Evolutionary conservation across 2,329 filamentous ascomycete genomes (phyloP), one percentile per base, ranked within the genome.

Genomic region (Penicillium sp.): DNA sequence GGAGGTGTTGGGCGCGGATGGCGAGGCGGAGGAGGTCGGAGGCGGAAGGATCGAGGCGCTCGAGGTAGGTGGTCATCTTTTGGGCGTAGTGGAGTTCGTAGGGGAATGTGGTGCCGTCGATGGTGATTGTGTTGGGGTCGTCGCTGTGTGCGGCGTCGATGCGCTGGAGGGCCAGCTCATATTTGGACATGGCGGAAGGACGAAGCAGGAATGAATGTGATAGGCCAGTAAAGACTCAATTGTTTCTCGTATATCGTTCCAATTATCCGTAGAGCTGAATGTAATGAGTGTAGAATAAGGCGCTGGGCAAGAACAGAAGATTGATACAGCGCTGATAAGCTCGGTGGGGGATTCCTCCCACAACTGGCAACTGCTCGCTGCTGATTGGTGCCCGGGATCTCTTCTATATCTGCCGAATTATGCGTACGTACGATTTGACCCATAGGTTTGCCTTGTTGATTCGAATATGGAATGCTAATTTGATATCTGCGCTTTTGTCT

Each of bases 31-130:
- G 82, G 26, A 85, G 77, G 1, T 88, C 87, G 1, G 89, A 87
- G 1, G 91, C 87, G 30, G 81, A 68, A 0, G 90, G 87, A 8
- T 78, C 77, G 63, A 87, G 85, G 16, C 83, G 78, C 8, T 80
- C 73, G 35, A 96, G 87, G 83, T 90, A 95, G 35, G 80, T 78
- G 54, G 89, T 92, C 89, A 93, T 93, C 76, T 92, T 87, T 54
- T 84, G 83, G 6, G 92, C 91, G 74, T 96, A 96, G 79, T 92
- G 87, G 1, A 94, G 86, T 77, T 96, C 92, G 77, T 92, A 93
- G 0, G 91, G 89, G 1, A 87, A 70, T 77, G 69, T 37, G 75
- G 72, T 61, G 57, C 81, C 76, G 59, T 79, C 71, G 30, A 80
- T 73, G 53, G 49, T 61, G 48, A 64, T 55, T 42, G 81, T 83